These are phyloP conservation scores for Nematocida major DNA, from an alignment of 371 early-diverging fungal species.

Conservation along the genomic window DNA sequence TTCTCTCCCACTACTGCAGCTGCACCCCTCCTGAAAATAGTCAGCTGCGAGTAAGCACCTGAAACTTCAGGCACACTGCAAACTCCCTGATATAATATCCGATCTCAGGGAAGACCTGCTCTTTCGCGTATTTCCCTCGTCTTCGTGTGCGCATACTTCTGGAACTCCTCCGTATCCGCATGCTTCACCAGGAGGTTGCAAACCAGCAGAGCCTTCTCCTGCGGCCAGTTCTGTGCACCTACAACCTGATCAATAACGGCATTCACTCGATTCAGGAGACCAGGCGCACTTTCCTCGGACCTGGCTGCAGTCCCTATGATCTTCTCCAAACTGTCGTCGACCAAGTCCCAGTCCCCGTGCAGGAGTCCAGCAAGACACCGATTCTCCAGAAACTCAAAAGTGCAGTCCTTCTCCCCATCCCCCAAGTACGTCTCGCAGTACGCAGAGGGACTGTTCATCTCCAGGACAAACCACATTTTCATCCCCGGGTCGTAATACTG, in stretches of 20 bases:
- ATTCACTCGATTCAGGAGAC: slow-evolving; percentile 32
- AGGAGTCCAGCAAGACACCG: background rate
- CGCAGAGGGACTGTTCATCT: slow-evolving; percentile 18
- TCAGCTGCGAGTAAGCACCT: too few relatives aligned
- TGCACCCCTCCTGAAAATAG: too few relatives aligned
- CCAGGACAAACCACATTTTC: slow-evolving; percentile 8
- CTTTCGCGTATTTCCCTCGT: background rate
- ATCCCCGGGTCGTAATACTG: slow-evolving; percentile 16
- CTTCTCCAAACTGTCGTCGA: background rate
- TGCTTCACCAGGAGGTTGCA: background rate
- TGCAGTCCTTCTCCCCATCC: slow-evolving; percentile 2
- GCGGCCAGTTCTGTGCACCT: too few relatives aligned
- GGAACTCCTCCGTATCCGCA: background rate
- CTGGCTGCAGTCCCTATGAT: background rate
- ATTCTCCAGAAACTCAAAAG: slow-evolving; percentile 42
- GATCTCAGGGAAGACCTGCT: background rate
- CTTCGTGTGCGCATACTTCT: slow-evolving; percentile 18
- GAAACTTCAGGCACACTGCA: too few relatives aligned
- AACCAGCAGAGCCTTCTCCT: background rate
- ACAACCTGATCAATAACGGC: slow-evolving; percentile 22
- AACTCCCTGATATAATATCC: background rate
- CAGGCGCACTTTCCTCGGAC: background rate
- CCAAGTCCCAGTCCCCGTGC: background rate
- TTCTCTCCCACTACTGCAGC: too few relatives aligned
- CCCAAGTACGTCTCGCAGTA: slow-evolving; percentile 10